Base-by-base conservation (phyloP, 371 early-diverging fungal species). In the Syncephalastrum racemosum region DNA sequence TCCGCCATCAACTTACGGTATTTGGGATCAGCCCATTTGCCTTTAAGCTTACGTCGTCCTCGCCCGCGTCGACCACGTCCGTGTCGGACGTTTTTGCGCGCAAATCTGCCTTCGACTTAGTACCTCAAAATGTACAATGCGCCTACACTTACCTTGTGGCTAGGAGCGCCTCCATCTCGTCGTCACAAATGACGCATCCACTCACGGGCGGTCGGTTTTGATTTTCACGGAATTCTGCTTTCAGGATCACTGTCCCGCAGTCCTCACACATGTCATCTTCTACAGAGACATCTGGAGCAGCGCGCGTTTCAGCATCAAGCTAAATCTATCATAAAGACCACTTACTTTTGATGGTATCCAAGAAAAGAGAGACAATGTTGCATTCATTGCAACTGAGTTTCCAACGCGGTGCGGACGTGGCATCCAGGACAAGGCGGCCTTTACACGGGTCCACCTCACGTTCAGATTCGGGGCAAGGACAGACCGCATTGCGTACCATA, bases 331-430 rank as follows among this genome's bases (percentile, higher is more conserved):
- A 20, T 15, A 14, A 14, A 47, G 4, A 0, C 8, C 4, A 41
- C 64, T 58, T 62, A 74, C 73, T 51, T 59, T 78, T 77, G 16
- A 80, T 63, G 1, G 67, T 75, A 52, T 78, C 76, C 20, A 71
- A 59, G 59, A 78, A 78, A 25, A 66, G 57, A 16, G 76, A 73
- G 20, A 78, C 79, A 40, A 78, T 61, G 48, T 75, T 78, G 62
- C 79, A 76, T 56, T 71, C 75, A 55, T 78, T 80, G 52, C 81
- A 80, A 36, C 71, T 68, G 15, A 81, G 49, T 56, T 81, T 81
- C 77, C 79, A 81, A 47, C 77, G 54, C 16, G 82, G 80, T 14
- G 81, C 81, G 2, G 75, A 78, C 2, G 82, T 81, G 4, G 74
- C 79, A 59, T 81, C 81, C n/a, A 81, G 42, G 36, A 80, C 62